A percentile compares a stretch with the other conserved stretches of the same genome.
phyloP scores from a whole-genome alignment of 352 stramenopile species.

The Phytophthora ramorum region DNA sequence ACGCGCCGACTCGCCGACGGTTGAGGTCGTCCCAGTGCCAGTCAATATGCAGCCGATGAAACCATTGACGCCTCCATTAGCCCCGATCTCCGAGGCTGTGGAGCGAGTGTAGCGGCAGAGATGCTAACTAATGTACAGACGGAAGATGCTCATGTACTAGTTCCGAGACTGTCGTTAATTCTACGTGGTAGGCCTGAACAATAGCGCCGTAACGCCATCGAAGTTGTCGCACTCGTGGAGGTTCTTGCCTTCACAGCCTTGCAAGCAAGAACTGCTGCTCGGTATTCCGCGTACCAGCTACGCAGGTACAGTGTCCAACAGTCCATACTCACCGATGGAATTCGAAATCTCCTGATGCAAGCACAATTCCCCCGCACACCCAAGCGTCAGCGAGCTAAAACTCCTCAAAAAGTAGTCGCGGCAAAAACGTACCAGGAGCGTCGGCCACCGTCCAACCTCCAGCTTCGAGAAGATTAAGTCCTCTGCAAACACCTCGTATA shows the following conservation, averaged over 20 bases:
- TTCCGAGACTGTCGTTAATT: too few species aligned
- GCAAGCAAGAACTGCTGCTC: not conserved
- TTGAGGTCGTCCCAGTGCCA: conserved; percentile 22
- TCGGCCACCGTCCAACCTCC: conserved; percentile 66
- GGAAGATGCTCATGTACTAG: not conserved
- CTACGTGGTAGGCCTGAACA: too few species aligned
- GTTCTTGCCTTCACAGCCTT: not conserved
- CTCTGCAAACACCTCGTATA: conserved; percentile 34
- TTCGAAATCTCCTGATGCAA: conserved; percentile 32
- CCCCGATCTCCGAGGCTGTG: not conserved
- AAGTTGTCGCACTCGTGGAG: not conserved
- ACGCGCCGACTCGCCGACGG: conserved; percentile 4
- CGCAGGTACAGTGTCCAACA: conserved; percentile 22
- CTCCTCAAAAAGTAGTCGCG: not conserved
- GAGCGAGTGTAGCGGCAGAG: conserved; percentile 13
- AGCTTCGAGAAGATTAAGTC: conserved; percentile 85
- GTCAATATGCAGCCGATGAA: conserved; percentile 30
- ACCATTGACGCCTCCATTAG: conserved; percentile 16
- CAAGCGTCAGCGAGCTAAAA: not conserved
- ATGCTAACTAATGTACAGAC: not conserved
- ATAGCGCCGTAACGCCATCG: not conserved
- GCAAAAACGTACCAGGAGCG: conserved; percentile 55
- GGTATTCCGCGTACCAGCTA: not conserved
- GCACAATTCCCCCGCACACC: not conserved
- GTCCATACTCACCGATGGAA: conserved; percentile 29